Conservation (phyloP, 2,329 filamentous ascomycete genomes). For the Leptographium galeiforme region DNA sequence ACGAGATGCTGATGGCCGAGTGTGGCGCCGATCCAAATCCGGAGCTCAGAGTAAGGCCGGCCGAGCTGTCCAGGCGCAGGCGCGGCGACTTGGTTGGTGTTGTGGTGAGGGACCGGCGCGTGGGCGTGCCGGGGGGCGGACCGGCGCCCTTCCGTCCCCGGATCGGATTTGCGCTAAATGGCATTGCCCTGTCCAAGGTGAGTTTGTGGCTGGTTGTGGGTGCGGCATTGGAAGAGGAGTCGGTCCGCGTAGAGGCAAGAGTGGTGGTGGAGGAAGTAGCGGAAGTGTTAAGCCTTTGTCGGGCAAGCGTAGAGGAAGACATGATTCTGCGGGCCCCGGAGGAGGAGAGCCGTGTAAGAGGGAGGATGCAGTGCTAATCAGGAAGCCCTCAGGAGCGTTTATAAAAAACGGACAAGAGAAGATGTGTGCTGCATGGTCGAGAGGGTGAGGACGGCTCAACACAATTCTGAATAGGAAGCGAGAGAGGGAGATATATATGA, state of each 20-base stretch:
- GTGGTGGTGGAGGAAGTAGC: slow-evolving; percentile 3
- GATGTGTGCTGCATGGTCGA: slow-evolving; percentile 8
- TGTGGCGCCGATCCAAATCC: slow-evolving; percentile 28
- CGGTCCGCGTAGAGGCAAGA: background rate
- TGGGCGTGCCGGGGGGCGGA: background rate
- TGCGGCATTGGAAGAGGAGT: background rate
- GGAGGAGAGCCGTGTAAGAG: background rate
- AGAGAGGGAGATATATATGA: slow-evolving; percentile 1
- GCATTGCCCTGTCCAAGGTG: background rate
- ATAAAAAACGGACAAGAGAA: slow-evolving; percentile 2
- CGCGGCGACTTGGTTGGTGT: background rate
- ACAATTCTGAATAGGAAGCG: background rate
- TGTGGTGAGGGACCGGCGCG: background rate
- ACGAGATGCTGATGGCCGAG: slow-evolving; percentile 42
- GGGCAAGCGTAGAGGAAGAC: background rate
- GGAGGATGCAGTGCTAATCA: background rate
- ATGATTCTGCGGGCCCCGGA: background rate
- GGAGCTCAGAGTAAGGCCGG: slow-evolving; percentile 25
- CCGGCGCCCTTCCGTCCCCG: background rate
- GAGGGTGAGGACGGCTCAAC: background rate
- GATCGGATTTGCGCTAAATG: background rate
- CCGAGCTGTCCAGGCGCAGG: slow-evolving; percentile 18
- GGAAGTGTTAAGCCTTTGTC: background rate
- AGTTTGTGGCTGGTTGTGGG: background rate
- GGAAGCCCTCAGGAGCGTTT: background rate